Evolutionary conservation across 2,329 filamentous ascomycete species (phyloP).

Genomic region (Claviceps paspali): DNA sequence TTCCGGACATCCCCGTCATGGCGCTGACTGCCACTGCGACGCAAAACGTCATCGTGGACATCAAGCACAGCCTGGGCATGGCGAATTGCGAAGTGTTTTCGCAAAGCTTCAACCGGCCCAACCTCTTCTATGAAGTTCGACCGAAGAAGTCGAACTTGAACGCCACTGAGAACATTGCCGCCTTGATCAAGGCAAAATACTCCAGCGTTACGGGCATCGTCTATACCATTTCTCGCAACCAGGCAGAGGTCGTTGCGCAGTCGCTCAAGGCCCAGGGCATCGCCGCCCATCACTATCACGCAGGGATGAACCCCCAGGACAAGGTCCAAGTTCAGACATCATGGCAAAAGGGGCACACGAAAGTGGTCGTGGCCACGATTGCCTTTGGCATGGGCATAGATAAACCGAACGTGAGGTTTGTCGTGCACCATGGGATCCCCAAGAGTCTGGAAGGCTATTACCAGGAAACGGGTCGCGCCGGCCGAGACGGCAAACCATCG

Average conservation of each 20-base stretch:
- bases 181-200: conserved; percentile 58
- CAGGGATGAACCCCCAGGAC: conserved; percentile 51
- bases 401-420: conserved; percentile 90
- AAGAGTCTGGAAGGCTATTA: conserved; percentile 98
- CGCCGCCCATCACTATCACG: conserved; percentile 73
- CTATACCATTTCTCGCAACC: conserved; percentile 77
- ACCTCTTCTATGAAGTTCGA: conserved; percentile 76
- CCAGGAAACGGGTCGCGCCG: conserved; percentile 90
- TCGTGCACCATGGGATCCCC: conserved; percentile 82
- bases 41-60: conserved; percentile 78
- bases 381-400: conserved; percentile 99
- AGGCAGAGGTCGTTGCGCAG: conserved; percentile 64
- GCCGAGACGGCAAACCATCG: conserved; percentile 74
- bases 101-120: conserved; percentile 95
- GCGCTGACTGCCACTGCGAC: conserved; percentile 93
- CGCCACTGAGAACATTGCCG: conserved; percentile 33
- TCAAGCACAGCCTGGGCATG: conserved; percentile 84
- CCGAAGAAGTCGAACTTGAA: conserved; percentile 47
- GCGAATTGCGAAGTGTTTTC: conserved; percentile 61
- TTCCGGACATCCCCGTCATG: conserved; percentile 75
- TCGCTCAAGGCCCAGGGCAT: conserved; percentile 53
- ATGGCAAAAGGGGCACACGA: conserved; percentile 68
- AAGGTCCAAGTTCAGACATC: conserved; percentile 58
- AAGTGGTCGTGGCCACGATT: conserved; percentile 94
- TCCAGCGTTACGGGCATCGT: conserved; percentile 69